Evolutionary conservation across 768 basidiomycete species (phyloP).

Genomic region (Termitomyces sp.): DNA sequence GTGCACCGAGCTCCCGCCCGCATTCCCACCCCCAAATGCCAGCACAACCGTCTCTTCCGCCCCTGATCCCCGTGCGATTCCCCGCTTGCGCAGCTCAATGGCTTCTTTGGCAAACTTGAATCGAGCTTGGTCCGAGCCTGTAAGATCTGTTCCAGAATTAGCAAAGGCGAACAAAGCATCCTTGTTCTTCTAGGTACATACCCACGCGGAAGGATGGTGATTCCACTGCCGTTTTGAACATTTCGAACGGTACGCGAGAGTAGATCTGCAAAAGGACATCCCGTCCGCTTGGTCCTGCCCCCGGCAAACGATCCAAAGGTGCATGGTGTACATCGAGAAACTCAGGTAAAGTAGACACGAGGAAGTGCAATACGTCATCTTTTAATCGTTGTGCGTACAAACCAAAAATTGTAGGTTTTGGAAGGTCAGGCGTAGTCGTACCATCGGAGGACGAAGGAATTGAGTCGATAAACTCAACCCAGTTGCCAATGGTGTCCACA

Average conservation of each 20-base stretch:
- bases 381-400: slow-evolving; percentile 72
- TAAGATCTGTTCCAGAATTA: slow-evolving; percentile 23
- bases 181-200: slow-evolving; percentile 25
- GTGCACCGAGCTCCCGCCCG: slow-evolving; percentile 75
- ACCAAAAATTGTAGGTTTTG: slow-evolving; percentile 63
- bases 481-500: slow-evolving; percentile 68
- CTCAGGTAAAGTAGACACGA: slow-evolving; percentile 71
- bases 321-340: slow-evolving; percentile 49
- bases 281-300: slow-evolving; percentile 48
- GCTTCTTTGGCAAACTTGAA: slow-evolving; percentile 93
- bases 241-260: slow-evolving; percentile 79
- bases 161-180: slow-evolving; percentile 9
- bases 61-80: slow-evolving; percentile 65
- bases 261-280: slow-evolving; percentile 74
- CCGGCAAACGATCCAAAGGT: slow-evolving; percentile 34
- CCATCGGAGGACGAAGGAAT: slow-evolving; percentile 51
- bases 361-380: slow-evolving; percentile 77
- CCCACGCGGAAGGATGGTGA: slow-evolving; percentile 79
- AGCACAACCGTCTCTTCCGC: slow-evolving; percentile 90
- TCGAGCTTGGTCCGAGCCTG: slow-evolving; percentile 80
- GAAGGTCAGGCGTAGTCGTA: slow-evolving; percentile 44
- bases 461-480: slow-evolving; percentile 74
- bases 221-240: slow-evolving; percentile 82
- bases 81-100: slow-evolving; percentile 78
- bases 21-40: slow-evolving; percentile 74